Base-by-base conservation (phyloP, 2,329 filamentous ascomycete species). In the Pestalotiopsis sp. region DNA sequence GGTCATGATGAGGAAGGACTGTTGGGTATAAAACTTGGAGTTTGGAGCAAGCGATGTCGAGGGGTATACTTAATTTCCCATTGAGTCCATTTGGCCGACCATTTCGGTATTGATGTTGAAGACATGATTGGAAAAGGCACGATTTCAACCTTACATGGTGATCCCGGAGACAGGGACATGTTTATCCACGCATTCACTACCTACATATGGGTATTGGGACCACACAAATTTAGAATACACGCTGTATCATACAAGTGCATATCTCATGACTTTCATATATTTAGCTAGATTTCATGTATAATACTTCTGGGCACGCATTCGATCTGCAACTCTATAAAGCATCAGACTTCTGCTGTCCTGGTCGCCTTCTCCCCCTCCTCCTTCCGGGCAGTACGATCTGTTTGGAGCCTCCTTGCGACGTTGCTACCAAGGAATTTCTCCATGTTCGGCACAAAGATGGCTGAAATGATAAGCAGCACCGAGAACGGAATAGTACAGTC, bases 371-470 rank as follows among this genome's bases (percentile, higher is more conserved):
- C 57, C 17, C 20, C n/a, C 1, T 39, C n/a, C 5, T 49, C 66
- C 58, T 39, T 63, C 12, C 45, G 17, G 73, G 63, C 70, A 17
- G 52, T 49, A 2, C 56, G 61, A 74, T 69, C 45, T n/a, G 45
- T 72, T 72, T 82, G 81, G 64, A 85, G 75, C 71, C 79, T 82
- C 75, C 83, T 82, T 13, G 82, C 82, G 14, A 84, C 82, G 65
- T 84, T 80, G 65, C 79, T 75, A 1, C 79, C 83, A 45, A 84
- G 74, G 71, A 79, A 83, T 31, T 80, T 77, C 71, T 84, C 81
- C 20, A 84, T 79, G 70, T 85, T 80, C 20, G 82, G 82, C 57
- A 78, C 76, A 4, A 84, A 71, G 17, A 79, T 71, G 9, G 82
- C 77, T 7, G 79, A 79, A 25, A 79, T 70, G 9, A 85, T 72